Evolutionary conservation across 2,329 filamentous ascomycete species (phyloP).

Genomic region (Penicillium thymicola): DNA sequence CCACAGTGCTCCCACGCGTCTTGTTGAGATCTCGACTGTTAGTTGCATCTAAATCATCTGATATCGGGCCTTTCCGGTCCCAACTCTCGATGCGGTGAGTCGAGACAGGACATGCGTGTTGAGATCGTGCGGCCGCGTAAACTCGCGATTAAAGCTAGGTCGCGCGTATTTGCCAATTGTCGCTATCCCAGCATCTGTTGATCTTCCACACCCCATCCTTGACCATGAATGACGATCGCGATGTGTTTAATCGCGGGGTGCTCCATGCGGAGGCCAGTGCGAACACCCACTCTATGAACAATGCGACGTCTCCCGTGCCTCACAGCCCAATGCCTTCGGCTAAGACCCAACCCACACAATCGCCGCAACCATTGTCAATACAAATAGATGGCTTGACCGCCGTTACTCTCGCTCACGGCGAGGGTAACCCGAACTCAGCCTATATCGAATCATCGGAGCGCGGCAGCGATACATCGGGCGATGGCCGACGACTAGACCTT

Average conservation of each 20-base stretch:
- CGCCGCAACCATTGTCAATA: slow-evolving; percentile 17
- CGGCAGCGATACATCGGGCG: slow-evolving; percentile 20
- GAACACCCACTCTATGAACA: slow-evolving; percentile 10
- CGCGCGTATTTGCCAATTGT: slow-evolving; percentile 11
- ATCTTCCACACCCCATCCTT: neutral
- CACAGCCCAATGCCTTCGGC: slow-evolving; percentile 5
- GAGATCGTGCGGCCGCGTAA: slow-evolving; percentile 19
- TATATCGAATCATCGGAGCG: slow-evolving; percentile 23
- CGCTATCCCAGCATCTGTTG: neutral
- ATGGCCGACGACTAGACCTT: slow-evolving; percentile 17
- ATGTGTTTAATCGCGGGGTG: slow-evolving; percentile 16
- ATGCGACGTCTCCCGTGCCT: slow-evolving; percentile 11
- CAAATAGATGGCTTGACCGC: slow-evolving; percentile 19
- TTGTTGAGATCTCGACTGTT: slow-evolving; percentile 16
- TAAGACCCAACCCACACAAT: slow-evolving; percentile 18
- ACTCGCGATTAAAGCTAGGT: slow-evolving; percentile 15
- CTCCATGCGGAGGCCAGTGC: slow-evolving; percentile 20
- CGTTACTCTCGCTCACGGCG: slow-evolving; percentile 11
- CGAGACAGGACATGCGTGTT: slow-evolving; percentile 15
- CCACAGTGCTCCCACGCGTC: slow-evolving; percentile 9
- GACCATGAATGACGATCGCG: slow-evolving; percentile 18
- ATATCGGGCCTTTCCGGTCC: slow-evolving; percentile 19
- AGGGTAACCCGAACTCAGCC: slow-evolving; percentile 1
- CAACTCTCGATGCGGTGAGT: slow-evolving; percentile 23
- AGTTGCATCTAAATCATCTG: slow-evolving; percentile 13